Conservation (phyloP, 2,329 filamentous ascomycete genomes). For the Claviceps digitariae region DNA sequence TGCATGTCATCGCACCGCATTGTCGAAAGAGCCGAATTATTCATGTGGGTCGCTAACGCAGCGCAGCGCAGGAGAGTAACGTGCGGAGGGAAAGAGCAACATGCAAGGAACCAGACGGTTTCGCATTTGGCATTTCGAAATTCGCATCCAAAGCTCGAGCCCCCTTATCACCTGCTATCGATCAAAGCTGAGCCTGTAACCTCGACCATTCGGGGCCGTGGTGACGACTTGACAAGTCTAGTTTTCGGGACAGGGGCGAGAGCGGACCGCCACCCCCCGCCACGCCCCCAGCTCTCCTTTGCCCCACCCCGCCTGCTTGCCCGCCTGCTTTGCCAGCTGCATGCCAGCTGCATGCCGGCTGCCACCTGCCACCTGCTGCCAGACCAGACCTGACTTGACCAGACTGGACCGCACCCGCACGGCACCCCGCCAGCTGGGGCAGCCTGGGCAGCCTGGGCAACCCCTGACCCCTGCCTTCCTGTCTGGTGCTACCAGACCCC, state of each 20-base stretch:
- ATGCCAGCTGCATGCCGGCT: not conserved
- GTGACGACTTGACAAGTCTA: not conserved
- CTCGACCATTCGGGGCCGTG: too few relatives aligned
- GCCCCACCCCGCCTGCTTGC: too few relatives aligned
- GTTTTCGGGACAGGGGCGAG: not conserved
- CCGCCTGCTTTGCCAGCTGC: not conserved
- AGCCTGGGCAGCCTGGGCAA: not conserved
- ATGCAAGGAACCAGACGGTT: not conserved
- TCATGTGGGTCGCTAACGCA: not conserved
- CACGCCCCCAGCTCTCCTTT: too few relatives aligned
- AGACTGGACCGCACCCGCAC: not conserved
- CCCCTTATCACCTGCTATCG: not conserved
- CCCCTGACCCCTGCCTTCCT: not conserved
- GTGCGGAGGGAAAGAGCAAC: not conserved
- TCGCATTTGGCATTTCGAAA: too few relatives aligned
- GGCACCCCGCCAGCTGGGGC: not conserved
- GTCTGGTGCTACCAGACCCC: not conserved
- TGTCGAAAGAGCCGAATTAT: too few relatives aligned
- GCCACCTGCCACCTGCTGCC: not conserved
- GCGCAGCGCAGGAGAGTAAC: too few relatives aligned
- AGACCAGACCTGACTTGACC: not conserved
- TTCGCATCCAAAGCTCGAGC: too few relatives aligned
- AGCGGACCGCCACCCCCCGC: too few relatives aligned
- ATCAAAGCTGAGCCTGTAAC: too few relatives aligned
- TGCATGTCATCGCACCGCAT: too few relatives aligned